Evolutionary conservation across 495 filamentous ascomycete species (phyloP).

Genomic region (Annulohypoxylon bovei): DNA sequence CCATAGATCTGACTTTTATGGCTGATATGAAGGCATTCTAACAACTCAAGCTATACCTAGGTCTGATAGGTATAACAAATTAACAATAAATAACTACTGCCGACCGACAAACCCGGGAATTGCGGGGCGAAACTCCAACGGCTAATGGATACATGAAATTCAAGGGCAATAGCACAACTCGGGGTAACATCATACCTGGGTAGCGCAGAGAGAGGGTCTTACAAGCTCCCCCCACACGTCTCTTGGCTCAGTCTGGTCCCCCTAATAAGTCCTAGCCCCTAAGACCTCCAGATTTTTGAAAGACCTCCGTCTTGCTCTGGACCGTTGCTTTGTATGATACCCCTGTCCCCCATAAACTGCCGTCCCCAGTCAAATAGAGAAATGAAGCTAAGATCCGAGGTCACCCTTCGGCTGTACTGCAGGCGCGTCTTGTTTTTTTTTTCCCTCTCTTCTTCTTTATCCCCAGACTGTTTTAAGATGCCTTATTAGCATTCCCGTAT

Average conservation of each 20-base stretch:
- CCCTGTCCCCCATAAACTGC: constrained; percentile 44
- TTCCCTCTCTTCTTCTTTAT: background rate
- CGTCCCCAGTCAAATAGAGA: constrained; percentile 33
- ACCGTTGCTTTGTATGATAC: background rate
- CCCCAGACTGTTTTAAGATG: constrained; percentile 12
- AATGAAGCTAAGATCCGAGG: constrained; percentile 36
- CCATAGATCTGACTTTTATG: background rate
- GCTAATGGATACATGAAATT: constrained; percentile 25
- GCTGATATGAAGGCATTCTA: too few relatives aligned
- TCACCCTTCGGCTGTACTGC: constrained; percentile 38
- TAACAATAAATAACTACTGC: constrained; percentile 5
- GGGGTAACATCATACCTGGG: too few relatives aligned
- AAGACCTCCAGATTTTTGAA: background rate
- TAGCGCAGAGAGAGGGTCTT: background rate
- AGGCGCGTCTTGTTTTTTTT: constrained; percentile 16
- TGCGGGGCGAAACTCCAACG: constrained; percentile 39
- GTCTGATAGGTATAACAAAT: background rate
- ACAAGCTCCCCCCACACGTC: background rate
- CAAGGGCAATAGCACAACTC: background rate
- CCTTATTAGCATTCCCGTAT: constrained; percentile 5
- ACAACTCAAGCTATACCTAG: background rate
- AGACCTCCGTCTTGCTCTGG: background rate
- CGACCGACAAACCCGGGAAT: constrained; percentile 32
- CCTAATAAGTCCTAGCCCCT: background rate
- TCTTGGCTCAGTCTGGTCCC: background rate